Conservation (phyloP, 805 yeast species). For the Lachancea sp. region DNA sequence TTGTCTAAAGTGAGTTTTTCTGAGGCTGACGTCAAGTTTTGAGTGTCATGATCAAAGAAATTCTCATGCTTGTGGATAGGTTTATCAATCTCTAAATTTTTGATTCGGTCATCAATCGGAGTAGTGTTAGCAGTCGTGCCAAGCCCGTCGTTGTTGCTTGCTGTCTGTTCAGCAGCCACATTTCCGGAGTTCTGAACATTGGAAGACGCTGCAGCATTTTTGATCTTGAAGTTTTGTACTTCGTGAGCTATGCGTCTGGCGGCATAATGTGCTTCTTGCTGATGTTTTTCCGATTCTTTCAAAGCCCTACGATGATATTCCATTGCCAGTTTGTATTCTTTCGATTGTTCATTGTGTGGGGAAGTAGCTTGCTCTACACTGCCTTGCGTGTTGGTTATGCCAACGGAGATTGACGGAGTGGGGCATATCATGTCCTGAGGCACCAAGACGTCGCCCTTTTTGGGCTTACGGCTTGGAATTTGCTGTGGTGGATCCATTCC, state of each 20-base stretch:
- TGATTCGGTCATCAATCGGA: constrained; percentile 21
- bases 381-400: constrained; percentile 48
- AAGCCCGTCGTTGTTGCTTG: background rate
- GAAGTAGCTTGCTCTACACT: constrained; percentile 20
- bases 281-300: constrained; percentile 62
- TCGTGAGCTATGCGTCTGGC: constrained; percentile 67
- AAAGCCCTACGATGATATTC: constrained; percentile 50
- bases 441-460: constrained; percentile 66
- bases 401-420: constrained; percentile 59
- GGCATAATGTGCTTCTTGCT: constrained; percentile 66
- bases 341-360: constrained; percentile 32
- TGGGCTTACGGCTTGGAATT: constrained; percentile 80
- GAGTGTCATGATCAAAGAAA: constrained; percentile 36
- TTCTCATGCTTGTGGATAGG: constrained; percentile 61
- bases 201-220: background rate
- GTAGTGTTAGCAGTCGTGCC: constrained; percentile 5
- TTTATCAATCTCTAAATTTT: constrained; percentile 53
- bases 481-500: constrained; percentile 87
- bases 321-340: constrained; percentile 49
- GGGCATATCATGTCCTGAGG: constrained; percentile 61
- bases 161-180: background rate
- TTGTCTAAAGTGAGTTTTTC: constrained; percentile 43
- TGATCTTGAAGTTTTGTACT: constrained; percentile 41
- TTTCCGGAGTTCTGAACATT: background rate
- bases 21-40: constrained; percentile 19